A percentile compares a stretch with the other conserved stretches of the same genome.
These are phyloP conservation scores for Ascosphaera acerosa DNA, from an alignment of 2,329 filamentous ascomycete genomes.

Conservation along the genomic window DNA sequence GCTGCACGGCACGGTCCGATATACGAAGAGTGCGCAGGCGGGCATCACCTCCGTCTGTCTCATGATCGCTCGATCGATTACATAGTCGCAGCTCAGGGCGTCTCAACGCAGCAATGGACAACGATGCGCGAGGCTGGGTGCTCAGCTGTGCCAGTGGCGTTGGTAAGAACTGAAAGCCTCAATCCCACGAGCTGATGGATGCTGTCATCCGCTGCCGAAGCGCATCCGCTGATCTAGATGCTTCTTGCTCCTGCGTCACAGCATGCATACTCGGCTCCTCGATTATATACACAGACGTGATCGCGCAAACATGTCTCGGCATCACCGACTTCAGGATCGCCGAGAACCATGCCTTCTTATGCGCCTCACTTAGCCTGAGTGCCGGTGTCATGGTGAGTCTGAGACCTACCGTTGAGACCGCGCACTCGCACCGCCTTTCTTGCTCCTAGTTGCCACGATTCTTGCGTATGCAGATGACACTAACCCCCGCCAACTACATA, in stretches of 20 bases:
- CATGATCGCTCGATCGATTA: too few species aligned
- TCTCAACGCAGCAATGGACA: conserved; percentile 30
- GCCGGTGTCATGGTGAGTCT: conserved; percentile 81
- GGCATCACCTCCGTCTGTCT: too few species aligned
- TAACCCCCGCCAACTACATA: conserved; percentile 14
- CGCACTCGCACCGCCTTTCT: too few species aligned
- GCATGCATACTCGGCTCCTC: conserved; percentile 43
- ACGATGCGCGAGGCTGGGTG: conserved; percentile 83
- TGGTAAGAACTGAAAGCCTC: conserved; percentile 21
- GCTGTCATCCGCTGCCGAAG: conserved; percentile 2
- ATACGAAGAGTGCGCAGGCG: too few species aligned
- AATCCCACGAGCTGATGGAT: conserved; percentile 6
- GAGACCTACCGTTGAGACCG: conserved; percentile 3
- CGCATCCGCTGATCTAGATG: conserved; percentile 5
- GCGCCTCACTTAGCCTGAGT: conserved; percentile 68
- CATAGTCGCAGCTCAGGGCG: too few species aligned
- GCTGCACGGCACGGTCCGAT: too few species aligned
- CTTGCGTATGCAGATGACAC: too few species aligned
- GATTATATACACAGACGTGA: conserved; percentile 64
- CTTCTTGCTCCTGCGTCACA: conserved; percentile 8
- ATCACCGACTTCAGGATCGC: conserved; percentile 63
- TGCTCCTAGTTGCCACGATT: too few species aligned
- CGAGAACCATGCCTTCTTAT: conserved; percentile 69
- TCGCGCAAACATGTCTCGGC: conserved; percentile 47
- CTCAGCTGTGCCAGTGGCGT: conserved; percentile 65